These are phyloP conservation scores for Skeletonema potamos DNA, from an alignment of 108 stramenopile genomes.

Conservation along the genomic window DNA sequence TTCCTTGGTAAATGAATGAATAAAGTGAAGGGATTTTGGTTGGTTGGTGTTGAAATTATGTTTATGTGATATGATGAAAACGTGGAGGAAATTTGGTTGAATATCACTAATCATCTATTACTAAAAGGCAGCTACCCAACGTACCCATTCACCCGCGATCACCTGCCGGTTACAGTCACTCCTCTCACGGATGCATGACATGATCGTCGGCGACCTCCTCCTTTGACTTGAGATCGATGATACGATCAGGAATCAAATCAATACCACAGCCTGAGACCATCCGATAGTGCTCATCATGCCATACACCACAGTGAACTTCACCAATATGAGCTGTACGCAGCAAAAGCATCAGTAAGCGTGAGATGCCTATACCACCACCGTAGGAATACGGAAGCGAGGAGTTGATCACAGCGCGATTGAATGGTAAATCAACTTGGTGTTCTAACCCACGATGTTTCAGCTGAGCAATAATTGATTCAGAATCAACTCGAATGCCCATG, in stretches of 20 bases:
- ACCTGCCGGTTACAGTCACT: no score
- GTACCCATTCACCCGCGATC: no score
- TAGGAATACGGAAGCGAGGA: constrained; percentile 36
- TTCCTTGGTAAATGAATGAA: constrained; percentile 73
- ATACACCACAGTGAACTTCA: constrained; percentile 57
- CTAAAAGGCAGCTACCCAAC: no score
- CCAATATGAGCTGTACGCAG: constrained; percentile 56
- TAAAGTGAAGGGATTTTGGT: not conserved
- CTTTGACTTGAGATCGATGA: constrained; percentile 8
- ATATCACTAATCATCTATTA: no score
- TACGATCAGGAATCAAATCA: constrained; percentile 55
- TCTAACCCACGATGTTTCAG: constrained; percentile 42
- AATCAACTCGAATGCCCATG: constrained; percentile 58
- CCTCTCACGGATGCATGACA: not conserved
- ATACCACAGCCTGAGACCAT: constrained; percentile 36
- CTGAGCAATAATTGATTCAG: constrained; percentile 41
- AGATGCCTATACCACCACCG: constrained; percentile 62
- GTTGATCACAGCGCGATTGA: constrained; percentile 38
- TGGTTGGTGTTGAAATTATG: not conserved
- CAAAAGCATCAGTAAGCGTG: constrained; percentile 55
- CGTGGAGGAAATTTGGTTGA: no score
- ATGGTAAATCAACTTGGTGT: constrained; percentile 29
- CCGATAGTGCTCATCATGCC: constrained; percentile 53
- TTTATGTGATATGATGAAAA: no score
- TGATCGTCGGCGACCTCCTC: not conserved